Conservation (phyloP, 2,329 filamentous ascomycete species). For the Colletotrichum cuscutae region DNA sequence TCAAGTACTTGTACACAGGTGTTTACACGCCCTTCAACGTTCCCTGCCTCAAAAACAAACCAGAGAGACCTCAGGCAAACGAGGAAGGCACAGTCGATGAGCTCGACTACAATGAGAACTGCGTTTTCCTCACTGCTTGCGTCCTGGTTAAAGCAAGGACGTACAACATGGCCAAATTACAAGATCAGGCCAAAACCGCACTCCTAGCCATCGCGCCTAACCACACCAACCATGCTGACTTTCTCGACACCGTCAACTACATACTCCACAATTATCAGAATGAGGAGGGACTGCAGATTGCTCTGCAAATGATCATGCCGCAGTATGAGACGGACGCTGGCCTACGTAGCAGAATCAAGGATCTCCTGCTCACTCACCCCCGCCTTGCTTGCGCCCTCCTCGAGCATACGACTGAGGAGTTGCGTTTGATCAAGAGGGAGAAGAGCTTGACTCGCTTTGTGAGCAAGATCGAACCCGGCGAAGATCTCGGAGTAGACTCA, state of each 20-base stretch:
- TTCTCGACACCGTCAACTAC: background rate
- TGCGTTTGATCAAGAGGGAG: background rate
- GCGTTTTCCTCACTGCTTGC: background rate
- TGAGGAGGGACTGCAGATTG: background rate
- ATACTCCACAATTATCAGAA: background rate
- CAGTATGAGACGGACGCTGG: background rate
- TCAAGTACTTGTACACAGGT: background rate
- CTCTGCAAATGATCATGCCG: background rate
- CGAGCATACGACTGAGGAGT: background rate
- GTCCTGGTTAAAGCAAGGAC: background rate
- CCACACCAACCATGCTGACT: background rate
- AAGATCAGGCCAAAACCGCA: background rate
- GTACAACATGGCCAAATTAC: background rate
- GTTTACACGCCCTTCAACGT: background rate
- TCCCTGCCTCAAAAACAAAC: background rate
- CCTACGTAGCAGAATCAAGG: background rate
- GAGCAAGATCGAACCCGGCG: background rate
- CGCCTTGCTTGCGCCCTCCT: background rate
- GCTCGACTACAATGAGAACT: background rate
- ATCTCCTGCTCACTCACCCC: background rate
- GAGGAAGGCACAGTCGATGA: background rate
- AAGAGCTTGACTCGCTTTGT: background rate
- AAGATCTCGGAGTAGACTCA: no score
- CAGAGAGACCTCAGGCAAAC: background rate
- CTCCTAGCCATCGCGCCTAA: background rate